phyloP scores from a whole-genome alignment of 768 basidiomycete species.

The Lactifluus rugatus region DNA sequence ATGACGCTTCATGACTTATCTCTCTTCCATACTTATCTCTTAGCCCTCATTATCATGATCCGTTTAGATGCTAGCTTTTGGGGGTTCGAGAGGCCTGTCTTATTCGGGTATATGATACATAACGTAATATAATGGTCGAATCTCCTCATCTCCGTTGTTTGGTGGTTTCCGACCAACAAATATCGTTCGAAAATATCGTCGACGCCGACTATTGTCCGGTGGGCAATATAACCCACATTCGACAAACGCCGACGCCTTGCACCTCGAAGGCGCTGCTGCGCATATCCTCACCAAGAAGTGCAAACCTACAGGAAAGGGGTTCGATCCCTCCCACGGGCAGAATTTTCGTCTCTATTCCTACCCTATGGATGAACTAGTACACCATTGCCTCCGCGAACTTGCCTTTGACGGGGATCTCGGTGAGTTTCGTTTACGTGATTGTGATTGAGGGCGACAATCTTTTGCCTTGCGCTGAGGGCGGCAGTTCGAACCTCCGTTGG shows the following conservation, averaged over 20 bases:
- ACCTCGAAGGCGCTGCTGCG: no score
- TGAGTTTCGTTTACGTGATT: constrained; percentile 34
- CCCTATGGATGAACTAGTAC: constrained; percentile 75
- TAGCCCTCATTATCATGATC: neutral
- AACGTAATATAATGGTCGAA: constrained; percentile 5
- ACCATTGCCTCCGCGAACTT: constrained; percentile 76
- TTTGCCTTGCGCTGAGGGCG: neutral
- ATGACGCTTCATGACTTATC: constrained; percentile 23
- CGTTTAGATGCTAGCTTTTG: neutral
- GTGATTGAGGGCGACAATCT: neutral
- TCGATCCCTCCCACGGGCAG: constrained; percentile 7
- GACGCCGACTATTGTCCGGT: neutral
- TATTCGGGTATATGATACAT: neutral
- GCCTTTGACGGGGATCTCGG: constrained; percentile 88
- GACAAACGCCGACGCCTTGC: neutral
- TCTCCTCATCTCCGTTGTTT: no score
- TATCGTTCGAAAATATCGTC: neutral
- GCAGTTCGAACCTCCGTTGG: constrained; percentile 18
- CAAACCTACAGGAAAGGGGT: neutral
- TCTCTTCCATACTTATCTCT: no score
- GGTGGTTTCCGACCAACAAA: no score
- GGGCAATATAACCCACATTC: neutral
- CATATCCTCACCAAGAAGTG: neutral
- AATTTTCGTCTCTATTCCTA: neutral
- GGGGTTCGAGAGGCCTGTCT: neutral